These are phyloP conservation scores for Huntiella abstrusa DNA, from an alignment of 2,329 filamentous ascomycete genomes.

Conservation along the genomic window DNA sequence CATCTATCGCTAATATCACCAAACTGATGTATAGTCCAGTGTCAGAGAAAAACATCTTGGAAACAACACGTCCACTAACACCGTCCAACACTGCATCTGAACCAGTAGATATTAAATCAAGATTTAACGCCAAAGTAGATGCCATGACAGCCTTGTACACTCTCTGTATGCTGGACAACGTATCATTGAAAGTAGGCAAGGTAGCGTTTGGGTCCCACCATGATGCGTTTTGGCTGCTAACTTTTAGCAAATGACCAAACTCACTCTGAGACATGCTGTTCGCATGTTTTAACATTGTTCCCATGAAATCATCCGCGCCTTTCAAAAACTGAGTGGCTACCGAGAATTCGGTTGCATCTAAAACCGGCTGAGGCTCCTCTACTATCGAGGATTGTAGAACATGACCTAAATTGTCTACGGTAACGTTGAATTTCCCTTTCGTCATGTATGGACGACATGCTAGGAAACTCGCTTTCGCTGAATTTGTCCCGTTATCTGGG, in stretches of 20 bases:
- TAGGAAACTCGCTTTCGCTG: background rate
- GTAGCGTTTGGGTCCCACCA: background rate
- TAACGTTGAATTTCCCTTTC: slow-evolving; percentile 19
- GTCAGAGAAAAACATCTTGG: slow-evolving; percentile 28
- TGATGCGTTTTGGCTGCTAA: background rate
- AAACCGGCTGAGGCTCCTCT: background rate
- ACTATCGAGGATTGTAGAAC: slow-evolving; percentile 13
- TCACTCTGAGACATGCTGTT: background rate
- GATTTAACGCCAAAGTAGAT: background rate
- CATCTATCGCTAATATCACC: slow-evolving; percentile 24
- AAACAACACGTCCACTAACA: slow-evolving; percentile 15
- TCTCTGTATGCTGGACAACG: background rate
- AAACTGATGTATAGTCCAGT: slow-evolving; percentile 27
- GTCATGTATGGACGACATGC: slow-evolving; percentile 16
- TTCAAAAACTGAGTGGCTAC: background rate
- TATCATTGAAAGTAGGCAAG: background rate
- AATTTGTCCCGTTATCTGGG: background rate
- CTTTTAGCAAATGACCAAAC: slow-evolving; percentile 1
- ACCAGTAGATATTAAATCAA: slow-evolving; percentile 19
- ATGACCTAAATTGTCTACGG: slow-evolving; percentile 15
- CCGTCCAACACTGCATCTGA: slow-evolving; percentile 9
- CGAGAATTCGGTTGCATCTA: background rate
- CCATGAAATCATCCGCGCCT: no score
- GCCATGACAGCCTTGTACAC: background rate
- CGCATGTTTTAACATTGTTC: background rate